Percentiles rank a stretch among this genome's conserved stretches.
These are phyloP conservation scores for Zizania palustris DNA, from an alignment of 202 grass and related monocot genomes.

Conservation along the genomic window DNA sequence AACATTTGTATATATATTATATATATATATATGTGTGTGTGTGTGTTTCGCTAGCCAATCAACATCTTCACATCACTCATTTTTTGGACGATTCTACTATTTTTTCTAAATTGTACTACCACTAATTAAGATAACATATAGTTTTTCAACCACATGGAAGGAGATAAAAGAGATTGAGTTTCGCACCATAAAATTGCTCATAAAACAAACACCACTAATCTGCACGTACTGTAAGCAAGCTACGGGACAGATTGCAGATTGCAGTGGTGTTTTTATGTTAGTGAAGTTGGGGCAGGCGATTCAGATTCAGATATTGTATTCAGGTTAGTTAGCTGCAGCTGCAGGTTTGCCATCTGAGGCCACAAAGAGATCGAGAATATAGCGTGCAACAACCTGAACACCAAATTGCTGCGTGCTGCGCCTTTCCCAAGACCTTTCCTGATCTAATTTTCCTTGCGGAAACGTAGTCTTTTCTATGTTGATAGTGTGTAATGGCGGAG, in stretches of 20 bases:
- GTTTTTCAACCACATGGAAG: no score
- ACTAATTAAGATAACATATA: no score
- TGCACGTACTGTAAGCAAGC: constrained; percentile 11
- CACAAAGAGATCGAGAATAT: background rate
- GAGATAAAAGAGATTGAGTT: no score
- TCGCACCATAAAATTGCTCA: no score
- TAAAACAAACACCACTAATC: background rate
- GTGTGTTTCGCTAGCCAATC: no score
- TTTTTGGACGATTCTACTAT: no score
- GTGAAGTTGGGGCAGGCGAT: constrained; percentile 12
- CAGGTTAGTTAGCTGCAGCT: background rate
- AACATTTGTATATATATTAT: no score
- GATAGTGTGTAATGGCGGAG: no score
- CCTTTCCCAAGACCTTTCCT: constrained; percentile 21
- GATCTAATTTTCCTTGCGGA: background rate
- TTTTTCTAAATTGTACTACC: no score
- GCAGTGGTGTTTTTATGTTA: background rate
- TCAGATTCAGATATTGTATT: constrained; percentile 15
- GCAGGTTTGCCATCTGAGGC: background rate
- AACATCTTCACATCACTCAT: no score
- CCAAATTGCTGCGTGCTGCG: background rate
- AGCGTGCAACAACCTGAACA: constrained; percentile 41
- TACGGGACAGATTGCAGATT: background rate
- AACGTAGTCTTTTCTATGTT: background rate
- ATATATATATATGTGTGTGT: no score